Conservation (phyloP, 768 basidiomycete species). For the Ramaria sp. region DNA sequence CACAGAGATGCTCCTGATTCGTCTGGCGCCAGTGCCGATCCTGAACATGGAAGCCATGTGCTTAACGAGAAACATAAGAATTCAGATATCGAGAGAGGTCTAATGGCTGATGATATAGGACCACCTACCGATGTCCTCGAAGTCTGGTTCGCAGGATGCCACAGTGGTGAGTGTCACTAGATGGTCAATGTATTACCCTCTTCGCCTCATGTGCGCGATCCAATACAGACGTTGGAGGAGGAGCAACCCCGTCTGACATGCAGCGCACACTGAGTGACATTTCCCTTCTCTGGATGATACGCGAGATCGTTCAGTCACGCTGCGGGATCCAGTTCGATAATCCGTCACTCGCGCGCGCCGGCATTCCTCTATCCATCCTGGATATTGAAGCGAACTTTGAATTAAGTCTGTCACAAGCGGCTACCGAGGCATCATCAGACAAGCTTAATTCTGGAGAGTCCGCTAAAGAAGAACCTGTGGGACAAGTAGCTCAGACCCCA, state of each 20-base stretch:
- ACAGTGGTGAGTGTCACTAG: constrained; percentile 39
- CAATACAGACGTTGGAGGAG: constrained; percentile 58
- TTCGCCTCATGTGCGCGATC: not conserved
- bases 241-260: constrained; percentile 33
- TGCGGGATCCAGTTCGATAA: constrained; percentile 51
- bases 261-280: constrained; percentile 44
- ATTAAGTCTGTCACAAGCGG: not conserved
- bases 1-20: constrained; percentile 31
- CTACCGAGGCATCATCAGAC: not conserved
- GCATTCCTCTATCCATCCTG: constrained; percentile 26
- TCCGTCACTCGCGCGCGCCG: constrained; percentile 27
- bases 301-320: constrained; percentile 43
- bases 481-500: too few species aligned
- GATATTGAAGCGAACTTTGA: not conserved
- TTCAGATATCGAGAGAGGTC: not conserved
- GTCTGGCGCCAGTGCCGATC: constrained; percentile 17
- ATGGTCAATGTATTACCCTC: too few species aligned
- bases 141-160: constrained; percentile 74
- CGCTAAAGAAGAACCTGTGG: not conserved
- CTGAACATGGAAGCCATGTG: constrained; percentile 13
- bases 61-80: not conserved
- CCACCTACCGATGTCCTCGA: constrained; percentile 46
- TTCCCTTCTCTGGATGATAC: constrained; percentile 70
- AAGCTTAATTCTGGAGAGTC: not conserved
- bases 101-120: not conserved